Evolutionary conservation across 495 filamentous ascomycete species (phyloP).

Genomic region (Clohesyomyces aquaticus): DNA sequence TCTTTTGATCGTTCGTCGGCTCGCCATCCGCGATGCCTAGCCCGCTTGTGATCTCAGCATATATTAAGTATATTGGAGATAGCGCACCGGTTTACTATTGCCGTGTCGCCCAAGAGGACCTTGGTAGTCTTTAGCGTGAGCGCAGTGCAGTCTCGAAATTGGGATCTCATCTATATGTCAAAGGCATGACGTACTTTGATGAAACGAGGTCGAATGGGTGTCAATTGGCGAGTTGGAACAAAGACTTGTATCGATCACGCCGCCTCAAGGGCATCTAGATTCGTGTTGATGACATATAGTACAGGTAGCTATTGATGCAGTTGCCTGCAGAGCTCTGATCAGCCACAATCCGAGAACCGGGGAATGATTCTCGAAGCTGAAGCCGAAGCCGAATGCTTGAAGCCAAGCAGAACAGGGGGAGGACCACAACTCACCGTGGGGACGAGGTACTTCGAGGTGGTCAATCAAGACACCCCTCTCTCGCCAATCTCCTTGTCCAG

Average conservation of each 20-base stretch:
- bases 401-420: not conserved
- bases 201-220: too few relatives aligned
- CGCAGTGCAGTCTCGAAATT: too few relatives aligned
- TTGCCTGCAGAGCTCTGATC: conserved; percentile 22
- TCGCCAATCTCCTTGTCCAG: conserved; percentile 15
- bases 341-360: conserved; percentile 26
- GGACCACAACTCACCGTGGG: conserved; percentile 5
- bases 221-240: not conserved
- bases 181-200: too few relatives aligned
- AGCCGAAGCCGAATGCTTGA: not conserved
- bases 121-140: too few relatives aligned
- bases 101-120: too few relatives aligned
- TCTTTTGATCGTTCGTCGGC: too few relatives aligned
- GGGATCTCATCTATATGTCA: not conserved
- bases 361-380: not conserved
- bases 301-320: conserved; percentile 18
- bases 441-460: not conserved
- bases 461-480: not conserved
- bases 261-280: conserved; percentile 12
- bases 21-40: too few relatives aligned
- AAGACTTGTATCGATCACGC: conserved; percentile 7
- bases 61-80: too few relatives aligned
- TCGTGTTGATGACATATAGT: conserved; percentile 36
- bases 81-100: too few relatives aligned
- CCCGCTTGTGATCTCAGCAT: too few relatives aligned